A percentile compares a stretch with the other conserved stretches of the same genome.
These are phyloP conservation scores for Talaromyces sp. DNA, from an alignment of 2,329 filamentous ascomycete species.

Conservation along the genomic window DNA sequence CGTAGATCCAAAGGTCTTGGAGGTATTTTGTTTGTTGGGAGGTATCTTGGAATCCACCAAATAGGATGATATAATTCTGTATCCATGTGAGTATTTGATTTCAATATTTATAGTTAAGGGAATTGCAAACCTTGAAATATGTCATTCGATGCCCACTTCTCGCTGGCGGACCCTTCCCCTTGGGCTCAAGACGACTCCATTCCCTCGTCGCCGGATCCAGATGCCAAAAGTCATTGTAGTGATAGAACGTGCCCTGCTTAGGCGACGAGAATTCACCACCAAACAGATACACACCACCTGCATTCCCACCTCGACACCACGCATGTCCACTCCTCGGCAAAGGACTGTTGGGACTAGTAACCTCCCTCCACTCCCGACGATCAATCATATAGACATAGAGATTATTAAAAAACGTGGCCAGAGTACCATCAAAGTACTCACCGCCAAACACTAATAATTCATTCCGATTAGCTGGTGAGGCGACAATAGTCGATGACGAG, in stretches of 20 bases:
- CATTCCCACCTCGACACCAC: slow-evolving; percentile 86
- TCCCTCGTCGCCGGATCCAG: slow-evolving; percentile 80
- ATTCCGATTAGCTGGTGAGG: slow-evolving; percentile 80
- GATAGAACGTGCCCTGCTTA: slow-evolving; percentile 97
- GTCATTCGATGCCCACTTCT: slow-evolving; percentile 94
- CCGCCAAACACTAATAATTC: slow-evolving; percentile 90
- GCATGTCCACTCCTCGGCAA: slow-evolving; percentile 90
- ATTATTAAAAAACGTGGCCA: slow-evolving; percentile 71
- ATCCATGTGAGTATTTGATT: background rate
- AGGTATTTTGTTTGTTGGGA: slow-evolving; percentile 93
- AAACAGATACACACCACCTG: slow-evolving; percentile 83
- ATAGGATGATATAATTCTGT: slow-evolving; percentile 84
- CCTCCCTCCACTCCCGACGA: slow-evolving; percentile 83
- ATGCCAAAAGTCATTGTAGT: slow-evolving; percentile 98
- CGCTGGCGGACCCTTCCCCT: slow-evolving; percentile 71
- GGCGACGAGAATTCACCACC: slow-evolving; percentile 84
- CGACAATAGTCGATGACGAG: slow-evolving; percentile 76
- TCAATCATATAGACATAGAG: slow-evolving; percentile 71
- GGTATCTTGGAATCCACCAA: slow-evolving; percentile 96
- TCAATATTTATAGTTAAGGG: background rate
- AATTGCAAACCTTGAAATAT: slow-evolving; percentile 67
- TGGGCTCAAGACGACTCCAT: slow-evolving; percentile 84
- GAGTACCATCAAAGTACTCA: slow-evolving; percentile 90
- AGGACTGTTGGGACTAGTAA: slow-evolving; percentile 88
- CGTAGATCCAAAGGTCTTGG: slow-evolving; percentile 92